Evolutionary conservation across 2,329 filamentous ascomycete genomes (phyloP), one percentile per base, ranked within the genome.

Genomic region (Alternaria alternata): DNA sequence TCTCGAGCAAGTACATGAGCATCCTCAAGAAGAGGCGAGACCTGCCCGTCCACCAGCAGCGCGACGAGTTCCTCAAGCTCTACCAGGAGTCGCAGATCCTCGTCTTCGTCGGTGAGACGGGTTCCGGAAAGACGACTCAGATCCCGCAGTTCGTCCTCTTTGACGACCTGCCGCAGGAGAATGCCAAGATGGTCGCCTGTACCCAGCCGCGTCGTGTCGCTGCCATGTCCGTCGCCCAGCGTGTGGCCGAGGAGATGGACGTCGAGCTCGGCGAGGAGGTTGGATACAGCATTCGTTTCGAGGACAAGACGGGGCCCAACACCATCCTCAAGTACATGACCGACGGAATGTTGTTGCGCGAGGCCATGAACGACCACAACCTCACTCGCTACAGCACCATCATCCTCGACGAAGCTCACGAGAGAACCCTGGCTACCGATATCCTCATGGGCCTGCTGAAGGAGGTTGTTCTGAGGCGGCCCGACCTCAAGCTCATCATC

Each of bases 281-380:
- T 64, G 95, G 95, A 55, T 99, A 99, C 77, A 97, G 92, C 7
- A 97, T 99, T 75, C 92, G 95, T 76, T 99, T 99, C 75, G 95
- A 99, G 75, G 95, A 99, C 80, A 91, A 90, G 76, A 97, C 94
- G 0, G 92, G 90, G 65, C 88, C 92, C 2, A 86, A 89, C 18
- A 99, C 95, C 1, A 92, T 90, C 74, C 97, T 99, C 83, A 99
- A 99, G 82, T 99, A 99, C 82, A 97, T 99, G 94, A 99, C 95
- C 16, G 95, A 99, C 73, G 95, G 95, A 79, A 98, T 98, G 92
- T 87, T 99, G 76, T 89, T 97, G 81, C 88, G 95, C 82, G 95
- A 99, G 81, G 93, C 97, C 75, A 85, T 99, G 52, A 86, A 97
- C 68, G 95, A 99, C 76, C 91, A 94, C 0, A 91, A 97, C 70